Evolutionary conservation across 2,329 filamentous ascomycete genomes (phyloP).

Genomic region (Aspergillus fumigatiaffinis): DNA sequence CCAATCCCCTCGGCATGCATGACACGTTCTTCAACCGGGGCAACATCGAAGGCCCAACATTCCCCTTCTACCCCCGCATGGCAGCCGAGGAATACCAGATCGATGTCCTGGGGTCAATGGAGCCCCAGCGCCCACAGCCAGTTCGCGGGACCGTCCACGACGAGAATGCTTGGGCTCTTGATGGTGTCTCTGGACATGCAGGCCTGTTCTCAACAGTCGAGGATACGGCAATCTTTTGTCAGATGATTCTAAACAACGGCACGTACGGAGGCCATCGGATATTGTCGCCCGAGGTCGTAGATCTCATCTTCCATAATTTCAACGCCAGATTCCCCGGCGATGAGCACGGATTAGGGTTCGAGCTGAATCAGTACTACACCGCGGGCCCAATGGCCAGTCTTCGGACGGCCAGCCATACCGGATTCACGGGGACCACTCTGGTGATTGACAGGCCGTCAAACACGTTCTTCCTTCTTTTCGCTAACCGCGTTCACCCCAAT

Average conservation of each 20-base stretch:
- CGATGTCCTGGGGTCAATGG: slow-evolving; percentile 23
- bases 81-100: slow-evolving; percentile 32
- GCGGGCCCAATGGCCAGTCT: slow-evolving; percentile 26
- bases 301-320: slow-evolving; percentile 33
- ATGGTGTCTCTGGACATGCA: slow-evolving; percentile 34
- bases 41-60: slow-evolving; percentile 23
- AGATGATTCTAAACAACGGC: slow-evolving; percentile 39
- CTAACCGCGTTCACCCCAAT: slow-evolving; percentile 23
- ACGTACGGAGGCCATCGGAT: slow-evolving; percentile 29
- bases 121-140: slow-evolving; percentile 35
- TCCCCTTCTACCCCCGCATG: slow-evolving; percentile 22
- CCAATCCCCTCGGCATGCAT: slow-evolving; percentile 24
- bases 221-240: slow-evolving; percentile 30
- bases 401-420: slow-evolving; percentile 23
- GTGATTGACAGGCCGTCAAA: slow-evolving; percentile 21
- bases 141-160: slow-evolving; percentile 38
- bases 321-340: slow-evolving; percentile 25
- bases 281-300: slow-evolving; percentile 24
- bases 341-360: slow-evolving; percentile 30
- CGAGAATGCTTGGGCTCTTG: slow-evolving; percentile 34
- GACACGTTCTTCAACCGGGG: slow-evolving; percentile 34
- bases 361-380: slow-evolving; percentile 32
- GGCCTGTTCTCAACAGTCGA: slow-evolving; percentile 33
- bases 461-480: slow-evolving; percentile 22
- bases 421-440: slow-evolving; percentile 24